Percentiles rank a stretch among this genome's conserved stretches.
These are phyloP conservation scores for Solanum clarkiae DNA, from an alignment of 257 asterid species.

Conservation along the genomic window DNA sequence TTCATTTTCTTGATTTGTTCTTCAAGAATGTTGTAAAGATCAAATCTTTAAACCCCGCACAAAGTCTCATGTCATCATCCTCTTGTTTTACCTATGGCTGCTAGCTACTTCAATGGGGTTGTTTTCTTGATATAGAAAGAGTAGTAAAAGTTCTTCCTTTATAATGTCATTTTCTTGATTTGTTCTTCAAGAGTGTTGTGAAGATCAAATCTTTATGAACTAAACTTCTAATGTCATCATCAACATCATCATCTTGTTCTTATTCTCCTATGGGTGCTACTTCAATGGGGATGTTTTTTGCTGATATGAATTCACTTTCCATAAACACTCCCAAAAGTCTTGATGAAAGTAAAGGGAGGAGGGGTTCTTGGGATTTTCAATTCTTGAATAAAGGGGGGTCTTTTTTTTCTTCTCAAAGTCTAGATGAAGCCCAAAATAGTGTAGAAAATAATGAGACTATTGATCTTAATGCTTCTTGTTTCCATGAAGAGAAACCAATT, in stretches of 20 bases:
- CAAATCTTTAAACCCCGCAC: background rate
- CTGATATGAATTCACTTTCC: constrained; percentile 25
- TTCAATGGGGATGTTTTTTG: constrained; percentile 30
- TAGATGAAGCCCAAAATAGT: background rate
- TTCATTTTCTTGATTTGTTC: background rate
- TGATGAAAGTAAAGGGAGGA: background rate
- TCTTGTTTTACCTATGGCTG: background rate
- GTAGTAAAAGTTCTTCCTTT: background rate
- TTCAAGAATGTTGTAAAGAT: background rate
- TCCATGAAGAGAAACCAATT: constrained; percentile 14
- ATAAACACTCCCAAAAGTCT: constrained; percentile 2
- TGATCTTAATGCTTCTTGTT: constrained; percentile 37
- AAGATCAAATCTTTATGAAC: background rate
- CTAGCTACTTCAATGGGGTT: constrained; percentile 17
- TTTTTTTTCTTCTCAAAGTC: background rate
- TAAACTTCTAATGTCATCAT: background rate
- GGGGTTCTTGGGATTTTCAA: constrained; percentile 8
- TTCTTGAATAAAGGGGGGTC: background rate
- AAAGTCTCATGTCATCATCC: background rate
- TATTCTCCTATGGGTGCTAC: constrained; percentile 1
- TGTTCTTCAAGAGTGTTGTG: background rate
- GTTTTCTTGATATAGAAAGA: background rate
- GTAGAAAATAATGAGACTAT: constrained; percentile 14
- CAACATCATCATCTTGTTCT: background rate
- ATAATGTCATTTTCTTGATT: too few relatives aligned